phyloP scores from a whole-genome alignment of 106 monocot genomes.

The Dendrobium nobile region DNA sequence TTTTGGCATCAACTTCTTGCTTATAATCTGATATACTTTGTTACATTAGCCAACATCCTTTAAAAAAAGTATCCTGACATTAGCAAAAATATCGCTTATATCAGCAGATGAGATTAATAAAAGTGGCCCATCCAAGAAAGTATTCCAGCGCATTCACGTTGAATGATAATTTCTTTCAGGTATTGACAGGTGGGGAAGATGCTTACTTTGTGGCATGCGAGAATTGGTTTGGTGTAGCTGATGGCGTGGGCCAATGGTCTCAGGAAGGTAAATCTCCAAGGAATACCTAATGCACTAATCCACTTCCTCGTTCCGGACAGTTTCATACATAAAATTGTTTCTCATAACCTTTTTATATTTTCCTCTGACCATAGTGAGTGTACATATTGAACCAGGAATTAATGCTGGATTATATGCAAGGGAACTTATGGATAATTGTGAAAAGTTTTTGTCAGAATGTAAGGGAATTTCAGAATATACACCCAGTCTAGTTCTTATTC shows the following conservation, averaged over 20 bases:
- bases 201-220: slow-evolving; percentile 77
- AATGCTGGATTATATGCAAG: slow-evolving; percentile 94
- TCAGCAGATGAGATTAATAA: no score
- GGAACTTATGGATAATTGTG: slow-evolving; percentile 83
- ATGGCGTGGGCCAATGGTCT: slow-evolving; percentile 99
- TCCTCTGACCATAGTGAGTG: neutral
- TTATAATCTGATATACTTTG: no score
- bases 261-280: slow-evolving; percentile 54
- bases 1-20: no score
- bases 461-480: slow-evolving; percentile 21
- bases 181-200: slow-evolving; percentile 92
- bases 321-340: neutral
- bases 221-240: slow-evolving; percentile 94
- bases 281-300: no score
- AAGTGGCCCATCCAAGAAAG: neutral
- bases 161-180: slow-evolving; percentile 60
- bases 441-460: slow-evolving; percentile 40
- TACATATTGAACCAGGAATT: slow-evolving; percentile 45
- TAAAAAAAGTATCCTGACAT: no score
- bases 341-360: neutral
- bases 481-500: slow-evolving; percentile 55
- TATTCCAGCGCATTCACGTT: slow-evolving; percentile 22
- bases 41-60: no score
- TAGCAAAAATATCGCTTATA: no score
- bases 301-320: no score